Conservation (phyloP, 345 rosid species). For the Iberis pinnata region DNA sequence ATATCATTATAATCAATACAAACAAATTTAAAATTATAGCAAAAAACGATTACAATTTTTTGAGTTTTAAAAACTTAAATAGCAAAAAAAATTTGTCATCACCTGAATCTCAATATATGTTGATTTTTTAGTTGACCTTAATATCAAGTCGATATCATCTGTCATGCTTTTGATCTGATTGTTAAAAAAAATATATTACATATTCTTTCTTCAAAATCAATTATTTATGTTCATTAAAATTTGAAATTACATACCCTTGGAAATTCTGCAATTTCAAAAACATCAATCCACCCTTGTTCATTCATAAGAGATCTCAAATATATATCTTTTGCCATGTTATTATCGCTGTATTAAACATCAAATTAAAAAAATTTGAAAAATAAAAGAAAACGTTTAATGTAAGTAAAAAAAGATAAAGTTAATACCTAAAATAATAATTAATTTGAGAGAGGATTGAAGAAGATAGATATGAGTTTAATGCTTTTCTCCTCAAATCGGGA, state of each 20-base stretch:
- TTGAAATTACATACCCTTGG: background rate
- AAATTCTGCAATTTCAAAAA: conserved; percentile 6
- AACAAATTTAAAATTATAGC: background rate
- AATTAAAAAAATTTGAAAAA: background rate
- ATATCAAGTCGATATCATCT: conserved; percentile 5
- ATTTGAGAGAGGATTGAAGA: background rate
- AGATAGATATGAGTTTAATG: background rate
- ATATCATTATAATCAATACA: background rate
- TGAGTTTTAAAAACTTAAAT: background rate
- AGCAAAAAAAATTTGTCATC: background rate
- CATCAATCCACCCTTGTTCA: conserved; percentile 16
- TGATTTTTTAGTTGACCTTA: background rate
- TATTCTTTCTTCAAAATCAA: background rate
- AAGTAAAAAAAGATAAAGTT: too few relatives aligned
- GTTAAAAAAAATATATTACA: background rate
- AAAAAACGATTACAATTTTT: background rate
- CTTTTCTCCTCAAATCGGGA: background rate
- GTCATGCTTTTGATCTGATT: conserved; percentile 5
- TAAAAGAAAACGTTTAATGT: too few relatives aligned
- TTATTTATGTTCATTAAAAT: background rate
- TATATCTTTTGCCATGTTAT: conserved; percentile 6
- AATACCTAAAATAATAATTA: conserved; percentile 15
- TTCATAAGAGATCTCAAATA: conserved; percentile 7
- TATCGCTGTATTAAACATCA: background rate
- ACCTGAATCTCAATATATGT: conserved; percentile 15